Conservation (phyloP, 768 basidiomycete species). For the Macrocybe gigantea region DNA sequence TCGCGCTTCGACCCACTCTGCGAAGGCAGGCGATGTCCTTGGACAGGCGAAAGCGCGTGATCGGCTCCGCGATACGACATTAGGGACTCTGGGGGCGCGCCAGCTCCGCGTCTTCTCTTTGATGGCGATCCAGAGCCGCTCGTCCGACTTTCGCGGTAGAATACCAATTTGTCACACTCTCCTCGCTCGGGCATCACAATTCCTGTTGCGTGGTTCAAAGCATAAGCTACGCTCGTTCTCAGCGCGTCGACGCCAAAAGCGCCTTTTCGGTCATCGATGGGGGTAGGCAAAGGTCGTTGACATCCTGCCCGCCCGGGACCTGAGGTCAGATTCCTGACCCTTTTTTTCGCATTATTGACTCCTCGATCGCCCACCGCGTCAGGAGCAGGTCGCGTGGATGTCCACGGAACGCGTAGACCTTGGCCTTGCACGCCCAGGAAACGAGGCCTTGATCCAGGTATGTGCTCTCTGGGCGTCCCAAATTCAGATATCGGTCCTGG, state of each 20-base stretch:
- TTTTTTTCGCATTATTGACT: neutral
- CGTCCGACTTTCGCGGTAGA: too few species aligned
- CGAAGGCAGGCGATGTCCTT: neutral
- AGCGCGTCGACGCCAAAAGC: neutral
- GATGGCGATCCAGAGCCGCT: neutral
- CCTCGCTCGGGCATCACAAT: too few species aligned
- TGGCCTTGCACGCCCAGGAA: slow-evolving; percentile 25
- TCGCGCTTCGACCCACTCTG: too few species aligned
- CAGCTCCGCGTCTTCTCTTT: neutral
- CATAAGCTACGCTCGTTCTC: neutral
- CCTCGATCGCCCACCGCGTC: neutral
- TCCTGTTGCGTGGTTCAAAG: neutral
- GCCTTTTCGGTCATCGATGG: neutral
- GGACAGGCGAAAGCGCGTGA: neutral
- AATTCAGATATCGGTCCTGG: slow-evolving; percentile 3
- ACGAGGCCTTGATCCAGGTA: slow-evolving; percentile 19
- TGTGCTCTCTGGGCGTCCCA: slow-evolving; percentile 18
- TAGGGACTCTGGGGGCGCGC: neutral
- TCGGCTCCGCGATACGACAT: neutral
- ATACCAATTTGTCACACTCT: too few species aligned
- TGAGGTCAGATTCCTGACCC: slow-evolving; percentile 5
- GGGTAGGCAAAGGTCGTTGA: neutral
- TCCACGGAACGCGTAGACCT: slow-evolving; percentile 27
- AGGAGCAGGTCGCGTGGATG: slow-evolving; percentile 3
- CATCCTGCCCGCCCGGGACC: neutral